Evolutionary conservation across 2,329 filamentous ascomycete genomes (phyloP), one percentile per base, ranked within the genome.

Genomic region (Colletotrichum kahawae): DNA sequence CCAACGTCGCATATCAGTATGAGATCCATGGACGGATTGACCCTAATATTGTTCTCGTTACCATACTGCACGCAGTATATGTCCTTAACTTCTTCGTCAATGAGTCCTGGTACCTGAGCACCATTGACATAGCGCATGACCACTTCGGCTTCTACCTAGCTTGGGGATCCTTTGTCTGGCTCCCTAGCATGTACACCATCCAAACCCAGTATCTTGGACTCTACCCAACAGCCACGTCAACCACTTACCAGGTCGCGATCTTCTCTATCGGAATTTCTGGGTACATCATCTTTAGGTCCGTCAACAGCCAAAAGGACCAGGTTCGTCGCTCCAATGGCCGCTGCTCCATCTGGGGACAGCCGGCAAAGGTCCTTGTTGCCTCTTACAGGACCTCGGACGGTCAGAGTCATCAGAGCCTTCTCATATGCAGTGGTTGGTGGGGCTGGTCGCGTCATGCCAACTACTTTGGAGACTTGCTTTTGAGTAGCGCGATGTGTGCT

Each of bases 11-110:
- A 9, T 63, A 31, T 16, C 56, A 69, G n/a, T 54, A 69, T 33
- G 54, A 27, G 14, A 51, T 51, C 12, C 43, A 29, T 5, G 24
- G 21, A 1, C 4, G 4, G 16, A 10, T 43, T 5, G 29, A 33
- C 10, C 34, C 18, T 13, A 33, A n/a, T 3, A 82, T 89, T 16
- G 77, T 89, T 2, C 81, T 88, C 10, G 82, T 87, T 10, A 84
- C 84, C 8, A 80, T 86, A 76, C 80, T 89, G 2, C 87, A 89
- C 72, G 78, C 80, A 1, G 77, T 87, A 9, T 88, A 89, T 66
- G 84, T 88, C 9, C 76, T 88, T 1, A 87, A 89, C 62, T 88
- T 89, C 71, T 89, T 89, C 65, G 79, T 85, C 63, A 88, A 88
- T 9, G 87, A 88, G 76, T 82, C 84, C 14, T 89, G 87, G 87